phyloP scores from a whole-genome alignment of 345 rosid genomes.

The Acer campestre region DNA sequence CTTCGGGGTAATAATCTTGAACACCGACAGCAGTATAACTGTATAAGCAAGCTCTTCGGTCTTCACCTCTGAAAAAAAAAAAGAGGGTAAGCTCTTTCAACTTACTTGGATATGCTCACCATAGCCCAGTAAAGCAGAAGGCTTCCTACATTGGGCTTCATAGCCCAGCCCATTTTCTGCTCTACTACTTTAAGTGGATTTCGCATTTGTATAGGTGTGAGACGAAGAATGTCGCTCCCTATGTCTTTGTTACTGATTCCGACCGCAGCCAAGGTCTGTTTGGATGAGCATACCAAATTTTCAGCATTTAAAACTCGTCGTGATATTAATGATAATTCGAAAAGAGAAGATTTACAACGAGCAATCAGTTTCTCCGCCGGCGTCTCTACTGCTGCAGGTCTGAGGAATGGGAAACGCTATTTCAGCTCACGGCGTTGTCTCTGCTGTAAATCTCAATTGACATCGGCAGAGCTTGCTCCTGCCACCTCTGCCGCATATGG shows the following conservation, averaged over 20 bases:
- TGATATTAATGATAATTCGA: not conserved
- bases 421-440: constrained; percentile 22
- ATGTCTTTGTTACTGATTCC: not conserved
- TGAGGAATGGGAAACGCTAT: constrained; percentile 20
- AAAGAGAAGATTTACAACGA: not conserved
- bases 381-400: constrained; percentile 5
- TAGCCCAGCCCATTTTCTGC: too few relatives aligned
- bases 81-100: too few relatives aligned
- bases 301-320: not conserved
- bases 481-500: constrained; percentile 72
- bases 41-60: too few relatives aligned
- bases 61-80: too few relatives aligned
- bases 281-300: not conserved
- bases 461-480: constrained; percentile 65
- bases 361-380: constrained; percentile 4
- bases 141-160: too few relatives aligned
- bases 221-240: not conserved
- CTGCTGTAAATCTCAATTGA: constrained; percentile 55
- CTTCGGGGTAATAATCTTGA: too few relatives aligned
- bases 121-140: too few relatives aligned
- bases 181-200: not conserved
- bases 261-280: not conserved
- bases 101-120: too few relatives aligned
- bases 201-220: too few relatives aligned
- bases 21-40: too few relatives aligned